Evolutionary conservation across 768 basidiomycete species (phyloP), one percentile per base, ranked within the genome.

Genomic region (Suillus luteus): DNA sequence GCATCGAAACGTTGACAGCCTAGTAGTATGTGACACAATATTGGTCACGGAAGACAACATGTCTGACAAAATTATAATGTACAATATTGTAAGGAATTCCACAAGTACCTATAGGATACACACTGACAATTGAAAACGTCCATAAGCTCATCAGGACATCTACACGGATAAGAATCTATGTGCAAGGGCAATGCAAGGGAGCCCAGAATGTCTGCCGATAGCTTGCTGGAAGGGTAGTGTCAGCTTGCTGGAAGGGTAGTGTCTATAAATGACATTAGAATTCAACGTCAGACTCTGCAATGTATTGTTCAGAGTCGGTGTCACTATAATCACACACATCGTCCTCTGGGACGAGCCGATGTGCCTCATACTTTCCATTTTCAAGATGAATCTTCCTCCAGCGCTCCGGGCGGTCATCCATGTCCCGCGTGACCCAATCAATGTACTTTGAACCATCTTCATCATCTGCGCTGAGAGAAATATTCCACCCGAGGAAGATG

Each of bases 401-500:
- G 43, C 82, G 70, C 60, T 87, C 87, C 31, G 79, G 75, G 24
- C 77, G 73, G 46, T 75, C 74, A 15, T 67, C 72, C 62, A 85
- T 78, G 62, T 83, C 81, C 7, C 71, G 71, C n/a, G 71, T 60
- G 43, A 80, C 68, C 70, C 78, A 76, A 24, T 73, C 76, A 72
- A 83, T 79, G 68, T 72, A 83, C 48, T 66, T 63, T 24, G 77
- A 76, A 22, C 82, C 82, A 22, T 70, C 72, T 11, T 75, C 73
- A 66, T 83, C 83, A 48, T 77, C 77, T 8, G 73, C 72, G 43
- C 75, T 80, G 55, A 87, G 73, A 22, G 75, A 67, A 61, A 91
- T 81, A 66, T 90, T 91, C 88, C 88, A 92, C 5, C 90, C 90
- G 5, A 92, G 79, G 66, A 80, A 87, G 10, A 91, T 69, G 33